Percentiles rank a stretch among this genome's conserved stretches.
These are phyloP conservation scores for Fusarium sambucinum DNA, from an alignment of 2,329 filamentous ascomycete genomes.

Conservation along the genomic window DNA sequence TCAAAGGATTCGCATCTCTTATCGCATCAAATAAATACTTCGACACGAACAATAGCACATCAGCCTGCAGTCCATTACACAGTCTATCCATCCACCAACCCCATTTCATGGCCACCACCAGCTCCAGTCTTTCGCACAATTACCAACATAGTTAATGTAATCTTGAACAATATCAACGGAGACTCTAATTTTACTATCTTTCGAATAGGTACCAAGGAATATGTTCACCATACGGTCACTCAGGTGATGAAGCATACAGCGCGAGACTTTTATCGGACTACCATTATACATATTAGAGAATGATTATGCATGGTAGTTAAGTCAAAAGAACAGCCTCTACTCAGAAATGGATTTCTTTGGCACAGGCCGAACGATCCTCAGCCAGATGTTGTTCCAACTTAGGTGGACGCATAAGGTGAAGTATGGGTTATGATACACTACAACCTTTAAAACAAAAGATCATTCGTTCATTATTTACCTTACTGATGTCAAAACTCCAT, in stretches of 20 bases:
- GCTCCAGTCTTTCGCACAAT: too few species aligned
- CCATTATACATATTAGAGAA: neutral
- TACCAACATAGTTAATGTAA: neutral
- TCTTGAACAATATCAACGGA: neutral
- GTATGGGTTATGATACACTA: too few species aligned
- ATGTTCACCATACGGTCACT: neutral
- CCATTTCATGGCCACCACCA: too few species aligned
- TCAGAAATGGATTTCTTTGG: slow-evolving; percentile 1
- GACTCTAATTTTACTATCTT: neutral
- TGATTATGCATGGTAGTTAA: slow-evolving; percentile 4
- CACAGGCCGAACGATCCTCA: neutral
- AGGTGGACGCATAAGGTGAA: too few species aligned
- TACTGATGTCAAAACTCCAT: too few species aligned
- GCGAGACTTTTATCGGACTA: neutral
- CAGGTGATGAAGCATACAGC: neutral
- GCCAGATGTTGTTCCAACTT: neutral
- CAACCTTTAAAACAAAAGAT: too few species aligned
- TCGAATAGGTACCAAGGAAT: neutral
- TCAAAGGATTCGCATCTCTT: too few species aligned
- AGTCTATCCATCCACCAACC: slow-evolving; percentile 8
- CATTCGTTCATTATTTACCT: too few species aligned
- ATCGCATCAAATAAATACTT: too few species aligned
- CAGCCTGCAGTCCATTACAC: slow-evolving; percentile 8
- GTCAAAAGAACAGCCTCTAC: neutral
- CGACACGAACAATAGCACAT: too few species aligned